Evolutionary conservation across 108 stramenopile genomes (phyloP).

Genomic region (Skeletonema marinoi): DNA sequence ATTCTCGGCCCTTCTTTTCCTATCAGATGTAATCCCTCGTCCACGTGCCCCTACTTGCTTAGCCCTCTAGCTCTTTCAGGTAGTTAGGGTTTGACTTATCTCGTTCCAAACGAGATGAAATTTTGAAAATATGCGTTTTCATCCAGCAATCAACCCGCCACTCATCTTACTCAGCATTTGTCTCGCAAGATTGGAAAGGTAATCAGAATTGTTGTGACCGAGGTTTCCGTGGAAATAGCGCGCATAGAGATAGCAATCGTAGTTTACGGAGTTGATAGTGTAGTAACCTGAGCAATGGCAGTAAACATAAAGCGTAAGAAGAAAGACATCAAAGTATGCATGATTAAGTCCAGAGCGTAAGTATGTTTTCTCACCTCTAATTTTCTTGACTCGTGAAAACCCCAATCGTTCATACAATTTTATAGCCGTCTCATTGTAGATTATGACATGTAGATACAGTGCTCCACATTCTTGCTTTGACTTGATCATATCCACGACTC

Average conservation of each 20-base stretch:
- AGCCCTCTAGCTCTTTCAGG: no score
- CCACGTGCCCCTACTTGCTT: no score
- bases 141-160: neutral
- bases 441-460: constrained; percentile 83
- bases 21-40: no score
- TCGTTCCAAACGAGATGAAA: no score
- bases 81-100: no score
- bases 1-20: no score
- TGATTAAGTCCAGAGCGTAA: neutral
- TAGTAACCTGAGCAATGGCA: constrained; percentile 61
- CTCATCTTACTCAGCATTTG: neutral
- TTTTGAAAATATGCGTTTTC: no score
- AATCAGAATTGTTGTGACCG: constrained; percentile 5
- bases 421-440: constrained; percentile 72
- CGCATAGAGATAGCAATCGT: constrained; percentile 82
- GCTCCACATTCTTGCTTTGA: constrained; percentile 59
- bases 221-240: constrained; percentile 74
- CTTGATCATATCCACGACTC: constrained; percentile 56
- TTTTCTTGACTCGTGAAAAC: constrained; percentile 72
- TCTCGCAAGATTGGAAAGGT: neutral
- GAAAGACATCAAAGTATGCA: neutral
- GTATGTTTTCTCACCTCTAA: constrained; percentile 34
- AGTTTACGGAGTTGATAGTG: constrained; percentile 61
- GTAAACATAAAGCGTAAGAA: constrained; percentile 1
- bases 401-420: constrained; percentile 82